Evolutionary conservation across 352 stramenopile species (phyloP), one percentile per base, ranked within the genome.

Genomic region (Pythium plurisporium): DNA sequence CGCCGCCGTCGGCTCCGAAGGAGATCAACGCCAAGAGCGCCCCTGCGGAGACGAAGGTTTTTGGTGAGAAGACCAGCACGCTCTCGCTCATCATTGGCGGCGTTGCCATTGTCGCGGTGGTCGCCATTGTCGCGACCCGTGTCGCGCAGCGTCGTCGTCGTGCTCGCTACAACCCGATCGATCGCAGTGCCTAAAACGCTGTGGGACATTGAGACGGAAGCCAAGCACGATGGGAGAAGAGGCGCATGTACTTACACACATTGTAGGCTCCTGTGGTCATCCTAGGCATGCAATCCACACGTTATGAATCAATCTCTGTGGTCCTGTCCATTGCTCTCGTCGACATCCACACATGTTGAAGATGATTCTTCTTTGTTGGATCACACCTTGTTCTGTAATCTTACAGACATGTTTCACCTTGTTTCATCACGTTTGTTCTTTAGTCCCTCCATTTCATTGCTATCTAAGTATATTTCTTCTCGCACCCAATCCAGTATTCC

Each of bases 121-220:
- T 56, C 26, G 34, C 56, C 41, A 41, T 48, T 11, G 34, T 36
- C 10, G 37, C 60, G 19, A 53, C 61, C 34, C 66, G 58, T 51
- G 66, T 64, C 55, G 40, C 41, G n/a, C 55, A 66, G 52, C 66
- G 62, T 37, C 48, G 52, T 29, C 36, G 22, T n/a, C 54, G 64
- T 45, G 69, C 69, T 25, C 49, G 82, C 41, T 86, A 86, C 65
- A 79, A 64, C 46, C 73, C 76, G 0, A 86, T 86, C 60, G 48
- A 53, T 10, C 48, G 65, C 29, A 44, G 38, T 20, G 38, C 38
- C 12, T 44, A 44, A 20, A 44, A 14, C 8, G 14, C n/a, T n/a
- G n/a, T n/a, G n/a, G n/a, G n/a, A n/a, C n/a, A n/a, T n/a, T n/a
- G n/a, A n/a, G n/a, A n/a, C n/a, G n/a, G n/a, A n/a, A n/a, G n/a